A percentile compares a stretch with the other conserved stretches of the same genome.
phyloP scores from a whole-genome alignment of 768 basidiomycete genomes.

The Pleurotus djamor region DNA sequence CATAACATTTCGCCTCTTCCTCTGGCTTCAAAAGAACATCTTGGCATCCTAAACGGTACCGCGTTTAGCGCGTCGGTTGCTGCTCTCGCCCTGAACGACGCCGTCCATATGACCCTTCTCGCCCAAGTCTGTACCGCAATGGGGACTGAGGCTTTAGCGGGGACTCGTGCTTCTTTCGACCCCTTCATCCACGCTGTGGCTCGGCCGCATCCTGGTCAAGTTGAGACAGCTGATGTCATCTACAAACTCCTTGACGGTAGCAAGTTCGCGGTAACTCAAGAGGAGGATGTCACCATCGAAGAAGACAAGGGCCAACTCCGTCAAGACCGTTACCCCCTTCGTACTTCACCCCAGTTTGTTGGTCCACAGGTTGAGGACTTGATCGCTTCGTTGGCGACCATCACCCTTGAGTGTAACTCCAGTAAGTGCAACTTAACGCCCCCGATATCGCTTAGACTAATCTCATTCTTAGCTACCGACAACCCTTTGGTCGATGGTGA shows the following conservation, averaged over 20 bases:
- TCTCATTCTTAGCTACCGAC: slow-evolving; percentile 60
- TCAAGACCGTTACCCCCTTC: slow-evolving; percentile 72
- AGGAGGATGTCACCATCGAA: slow-evolving; percentile 62
- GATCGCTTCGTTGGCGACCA: slow-evolving; percentile 50
- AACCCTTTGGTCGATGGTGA: slow-evolving; percentile 78
- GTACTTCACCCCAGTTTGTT: slow-evolving; percentile 74
- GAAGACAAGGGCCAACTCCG: slow-evolving; percentile 69
- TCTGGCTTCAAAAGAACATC: slow-evolving; percentile 64
- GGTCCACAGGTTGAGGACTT: slow-evolving; percentile 82
- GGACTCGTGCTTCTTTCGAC: slow-evolving; percentile 60
- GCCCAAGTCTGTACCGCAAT: slow-evolving; percentile 77
- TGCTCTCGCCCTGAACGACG: slow-evolving; percentile 69
- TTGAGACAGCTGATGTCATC: slow-evolving; percentile 67
- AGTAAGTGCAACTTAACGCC: slow-evolving; percentile 40
- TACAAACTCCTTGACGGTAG: slow-evolving; percentile 59
- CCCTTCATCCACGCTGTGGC: slow-evolving; percentile 73
- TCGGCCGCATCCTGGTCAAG: slow-evolving; percentile 76
- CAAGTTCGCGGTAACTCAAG: slow-evolving; percentile 54
- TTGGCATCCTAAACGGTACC: slow-evolving; percentile 74
- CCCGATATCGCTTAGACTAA: slow-evolving; percentile 5
- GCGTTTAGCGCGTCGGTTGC: slow-evolving; percentile 75
- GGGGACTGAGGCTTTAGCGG: slow-evolving; percentile 75
- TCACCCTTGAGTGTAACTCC: slow-evolving; percentile 76
- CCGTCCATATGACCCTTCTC: slow-evolving; percentile 56
- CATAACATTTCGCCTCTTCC: slow-evolving; percentile 58